A percentile compares a stretch with the other conserved stretches of the same genome.
These are phyloP conservation scores for Thyridium curvatum DNA, from an alignment of 2,329 filamentous ascomycete species.

Conservation along the genomic window DNA sequence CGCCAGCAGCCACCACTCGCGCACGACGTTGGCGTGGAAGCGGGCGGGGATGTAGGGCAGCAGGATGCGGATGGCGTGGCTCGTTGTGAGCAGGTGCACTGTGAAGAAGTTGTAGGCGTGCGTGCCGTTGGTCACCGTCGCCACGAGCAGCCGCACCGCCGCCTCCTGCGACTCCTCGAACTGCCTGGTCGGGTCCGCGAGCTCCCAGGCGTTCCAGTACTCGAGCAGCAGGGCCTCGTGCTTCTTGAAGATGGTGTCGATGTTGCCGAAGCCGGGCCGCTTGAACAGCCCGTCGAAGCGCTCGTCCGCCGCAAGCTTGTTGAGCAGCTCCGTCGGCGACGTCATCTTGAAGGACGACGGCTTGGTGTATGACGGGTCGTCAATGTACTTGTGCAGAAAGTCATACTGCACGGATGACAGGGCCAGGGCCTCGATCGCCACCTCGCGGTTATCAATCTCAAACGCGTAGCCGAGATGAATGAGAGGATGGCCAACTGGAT, in stretches of 20 bases:
- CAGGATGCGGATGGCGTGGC: conserved; percentile 81
- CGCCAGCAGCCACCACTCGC: conserved; percentile 86
- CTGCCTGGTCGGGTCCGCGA: conserved; percentile 61
- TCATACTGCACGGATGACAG: conserved; percentile 55
- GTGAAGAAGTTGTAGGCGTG: conserved; percentile 77
- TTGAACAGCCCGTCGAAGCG: conserved; percentile 63
- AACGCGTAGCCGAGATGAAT: conserved; percentile 94
- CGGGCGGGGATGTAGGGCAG: conserved; percentile 69
- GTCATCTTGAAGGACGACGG: conserved; percentile 45
- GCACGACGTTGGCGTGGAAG: conserved; percentile 67
- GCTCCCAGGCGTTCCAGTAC: conserved; percentile 85
- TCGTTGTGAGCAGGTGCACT: conserved; percentile 75
- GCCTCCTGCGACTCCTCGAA: conserved; percentile 67
- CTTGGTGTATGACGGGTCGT: conserved; percentile 64
- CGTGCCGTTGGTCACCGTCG: conserved; percentile 48
- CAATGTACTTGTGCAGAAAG: conserved; percentile 60
- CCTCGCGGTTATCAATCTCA: conserved; percentile 76
- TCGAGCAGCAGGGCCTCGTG: conserved; percentile 68
- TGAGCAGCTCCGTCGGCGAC: conserved; percentile 64
- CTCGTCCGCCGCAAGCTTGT: conserved; percentile 61
- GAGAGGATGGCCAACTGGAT: conserved; percentile 76
- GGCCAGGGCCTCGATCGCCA: conserved; percentile 83
- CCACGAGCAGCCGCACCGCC: conserved; percentile 55
- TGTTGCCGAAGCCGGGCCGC: conserved; percentile 52
- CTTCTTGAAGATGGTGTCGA: conserved; percentile 61